Conservation (phyloP, 208 protist genomes). For the Acanthamoeba healyi region DNA sequence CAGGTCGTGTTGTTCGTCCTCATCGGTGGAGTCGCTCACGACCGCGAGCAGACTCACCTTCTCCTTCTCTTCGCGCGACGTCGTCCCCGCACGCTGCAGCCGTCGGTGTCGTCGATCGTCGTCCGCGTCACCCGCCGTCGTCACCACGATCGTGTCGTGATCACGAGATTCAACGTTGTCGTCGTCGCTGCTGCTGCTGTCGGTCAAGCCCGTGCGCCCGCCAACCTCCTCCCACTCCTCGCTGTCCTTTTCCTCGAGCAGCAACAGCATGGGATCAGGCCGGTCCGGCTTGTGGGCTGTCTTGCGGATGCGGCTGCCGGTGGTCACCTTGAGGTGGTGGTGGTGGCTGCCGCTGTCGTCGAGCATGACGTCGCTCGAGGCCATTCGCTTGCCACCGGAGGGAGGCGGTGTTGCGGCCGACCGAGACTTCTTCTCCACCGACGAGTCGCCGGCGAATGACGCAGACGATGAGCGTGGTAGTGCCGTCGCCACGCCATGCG, state of each 20-base stretch:
- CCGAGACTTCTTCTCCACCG: too few species aligned
- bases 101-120: background rate
- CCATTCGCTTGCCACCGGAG: background rate
- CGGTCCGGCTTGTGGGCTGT: background rate
- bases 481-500: background rate
- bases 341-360: background rate
- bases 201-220: background rate
- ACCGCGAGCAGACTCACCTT: background rate
- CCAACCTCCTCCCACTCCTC: conserved; percentile 33
- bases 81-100: too few species aligned
- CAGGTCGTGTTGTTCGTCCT: background rate
- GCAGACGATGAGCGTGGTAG: background rate
- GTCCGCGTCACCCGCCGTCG: background rate
- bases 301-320: background rate
- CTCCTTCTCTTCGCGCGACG: background rate
- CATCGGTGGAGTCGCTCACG: background rate
- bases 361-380: background rate
- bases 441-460: too few species aligned
- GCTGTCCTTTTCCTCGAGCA: background rate
- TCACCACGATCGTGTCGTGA: too few species aligned
- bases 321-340: background rate
- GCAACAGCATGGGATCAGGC: too few species aligned
- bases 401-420: too few species aligned
- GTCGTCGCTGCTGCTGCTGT: background rate
- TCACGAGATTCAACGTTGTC: background rate